These are phyloP conservation scores for Penicillium sp. DNA, from an alignment of 2,329 filamentous ascomycete species.

Conservation along the genomic window DNA sequence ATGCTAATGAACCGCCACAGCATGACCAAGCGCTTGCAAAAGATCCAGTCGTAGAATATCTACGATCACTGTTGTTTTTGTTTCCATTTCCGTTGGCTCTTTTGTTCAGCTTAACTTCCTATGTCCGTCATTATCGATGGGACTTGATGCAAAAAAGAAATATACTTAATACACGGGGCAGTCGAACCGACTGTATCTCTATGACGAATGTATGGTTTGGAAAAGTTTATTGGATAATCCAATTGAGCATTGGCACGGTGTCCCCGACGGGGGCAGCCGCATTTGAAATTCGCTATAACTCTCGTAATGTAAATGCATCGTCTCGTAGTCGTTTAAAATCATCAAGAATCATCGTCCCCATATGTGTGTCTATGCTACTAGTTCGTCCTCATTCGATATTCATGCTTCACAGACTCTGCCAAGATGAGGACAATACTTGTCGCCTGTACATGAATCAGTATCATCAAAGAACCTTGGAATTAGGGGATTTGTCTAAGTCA, in stretches of 20 bases:
- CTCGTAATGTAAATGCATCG: neutral
- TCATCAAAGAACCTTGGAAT: too few species aligned
- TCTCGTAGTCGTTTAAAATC: neutral
- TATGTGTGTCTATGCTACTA: neutral
- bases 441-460: slow-evolving; percentile 7
- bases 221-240: slow-evolving; percentile 8
- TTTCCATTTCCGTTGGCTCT: slow-evolving; percentile 1
- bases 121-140: neutral
- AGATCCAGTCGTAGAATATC: slow-evolving; percentile 28
- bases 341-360: neutral
- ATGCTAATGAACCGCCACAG: slow-evolving; percentile 17
- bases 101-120: slow-evolving; percentile 1
- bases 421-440: slow-evolving; percentile 23
- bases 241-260: slow-evolving; percentile 6
- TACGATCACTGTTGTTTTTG: neutral
- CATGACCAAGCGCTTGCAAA: slow-evolving; percentile 40
- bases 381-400: slow-evolving; percentile 9
- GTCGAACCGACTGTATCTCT: neutral
- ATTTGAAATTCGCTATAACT: neutral
- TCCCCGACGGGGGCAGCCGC: neutral
- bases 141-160: neutral
- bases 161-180: slow-evolving; percentile 12
- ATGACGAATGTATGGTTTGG: slow-evolving; percentile 20
- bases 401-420: slow-evolving; percentile 16
- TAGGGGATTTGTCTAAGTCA: too few species aligned